Evolutionary conservation across 2,329 filamentous ascomycete species (phyloP), one percentile per base, ranked within the genome.

Genomic region (Nothophaeocryptopus gaeumannii): DNA sequence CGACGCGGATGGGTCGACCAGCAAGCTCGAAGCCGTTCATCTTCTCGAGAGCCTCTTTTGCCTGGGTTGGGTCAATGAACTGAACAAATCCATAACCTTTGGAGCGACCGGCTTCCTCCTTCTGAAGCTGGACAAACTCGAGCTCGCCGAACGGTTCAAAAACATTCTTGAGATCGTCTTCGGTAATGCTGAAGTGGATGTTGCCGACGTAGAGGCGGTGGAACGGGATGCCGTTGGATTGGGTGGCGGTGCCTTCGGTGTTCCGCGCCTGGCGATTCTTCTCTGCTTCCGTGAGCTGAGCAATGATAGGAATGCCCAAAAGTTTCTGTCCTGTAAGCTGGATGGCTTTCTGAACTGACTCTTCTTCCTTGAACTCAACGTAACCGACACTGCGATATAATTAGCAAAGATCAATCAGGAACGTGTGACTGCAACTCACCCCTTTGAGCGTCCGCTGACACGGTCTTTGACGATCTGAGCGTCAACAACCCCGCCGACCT

Each of bases 11-110:
- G 58, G 91, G 90, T 70, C 93, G 91, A 73, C 91, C 91, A 65
- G 93, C 93, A 63, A 99, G 84, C 74, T 97, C 93, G 75, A 97
- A 99, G 58, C 92, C 91, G 74, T 99, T 99, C 92, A 99, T 96
- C 75, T 96, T 96, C 72, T 96, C 90, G 58, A 99, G 78, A 55
- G 93, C 95, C 71, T 96, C 89, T 68, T 92, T 89, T 67, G 93
- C 93, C 72, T 96, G 85, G 58, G 83, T 83, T 51, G 92, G 90
- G 67, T 97, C 88, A 46, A 64, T 57, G 54, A 67, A 68, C 93
- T 99, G 93, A 55, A 99, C 92, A 76, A 99, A 99, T 47, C 93
- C 93, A 75, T 97, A 99, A 56, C 93, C 93, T 70, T 92, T 85
- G 71, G 91, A 95, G 52, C 91, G 85, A 46, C 87, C 88, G 56